Evolutionary conservation across 805 yeast genomes (phyloP).

Genomic region (Saturnispora mendoncae): DNA sequence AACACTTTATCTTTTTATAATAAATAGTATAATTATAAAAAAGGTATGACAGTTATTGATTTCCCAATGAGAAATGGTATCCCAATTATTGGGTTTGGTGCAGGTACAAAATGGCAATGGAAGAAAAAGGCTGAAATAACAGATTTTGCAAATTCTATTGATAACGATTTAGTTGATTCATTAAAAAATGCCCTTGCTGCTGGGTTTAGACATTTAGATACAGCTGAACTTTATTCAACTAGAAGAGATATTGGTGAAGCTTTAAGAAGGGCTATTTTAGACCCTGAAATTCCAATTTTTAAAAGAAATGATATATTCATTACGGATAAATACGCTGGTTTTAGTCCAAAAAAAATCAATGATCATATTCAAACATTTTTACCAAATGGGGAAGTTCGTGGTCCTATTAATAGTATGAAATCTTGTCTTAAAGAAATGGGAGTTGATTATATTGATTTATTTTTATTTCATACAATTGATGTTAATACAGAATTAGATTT

Average conservation of each 20-base stretch:
- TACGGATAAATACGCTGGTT: conserved; percentile 44
- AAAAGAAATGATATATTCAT: conserved; percentile 41
- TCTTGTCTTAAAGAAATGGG: conserved; percentile 38
- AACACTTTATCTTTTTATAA: neutral
- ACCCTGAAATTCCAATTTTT: conserved; percentile 20
- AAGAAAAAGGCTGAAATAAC: conserved; percentile 22
- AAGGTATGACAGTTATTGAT: neutral
- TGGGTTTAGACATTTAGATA: conserved; percentile 54
- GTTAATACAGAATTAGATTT: conserved; percentile 31
- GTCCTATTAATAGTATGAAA: conserved; percentile 40
- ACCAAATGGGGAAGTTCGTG: conserved; percentile 20
- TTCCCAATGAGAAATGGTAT: conserved; percentile 16
- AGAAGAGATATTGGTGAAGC: conserved; percentile 53
- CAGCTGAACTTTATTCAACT: conserved; percentile 56
- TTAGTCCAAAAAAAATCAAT: conserved; percentile 25
- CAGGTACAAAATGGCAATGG: conserved; percentile 52
- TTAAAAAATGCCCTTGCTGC: conserved; percentile 37
- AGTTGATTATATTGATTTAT: conserved; percentile 49
- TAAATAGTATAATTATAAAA: neutral
- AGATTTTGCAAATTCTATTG: neutral
- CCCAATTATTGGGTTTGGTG: conserved; percentile 33
- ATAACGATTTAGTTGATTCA: conserved; percentile 35
- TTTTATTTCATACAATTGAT: conserved; percentile 52
- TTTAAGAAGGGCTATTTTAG: conserved; percentile 28
- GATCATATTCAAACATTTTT: conserved; percentile 7